phyloP scores from a whole-genome alignment of 1,284 basidiomycete species.

The Cryptococcus maquisensis region DNA sequence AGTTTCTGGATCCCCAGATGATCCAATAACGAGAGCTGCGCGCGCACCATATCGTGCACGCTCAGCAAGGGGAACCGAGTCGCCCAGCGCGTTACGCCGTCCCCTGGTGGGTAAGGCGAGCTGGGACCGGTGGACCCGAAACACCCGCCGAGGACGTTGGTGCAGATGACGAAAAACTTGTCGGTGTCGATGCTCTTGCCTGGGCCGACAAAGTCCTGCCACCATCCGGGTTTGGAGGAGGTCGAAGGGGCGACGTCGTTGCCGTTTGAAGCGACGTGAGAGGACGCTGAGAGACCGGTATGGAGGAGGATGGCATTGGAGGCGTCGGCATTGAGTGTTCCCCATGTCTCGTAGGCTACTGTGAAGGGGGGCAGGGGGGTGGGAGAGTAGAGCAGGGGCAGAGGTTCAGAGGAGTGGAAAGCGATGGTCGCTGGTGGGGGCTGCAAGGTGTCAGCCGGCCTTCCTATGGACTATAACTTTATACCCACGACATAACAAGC shows the following conservation, averaged over 20 bases:
- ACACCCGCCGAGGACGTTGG: slow-evolving; percentile 95
- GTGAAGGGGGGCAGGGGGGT: slow-evolving; percentile 61
- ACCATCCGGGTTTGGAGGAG: slow-evolving; percentile 68
- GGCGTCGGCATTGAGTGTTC: slow-evolving; percentile 66
- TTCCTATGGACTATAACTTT: not conserved
- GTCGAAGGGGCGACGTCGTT: slow-evolving; percentile 64
- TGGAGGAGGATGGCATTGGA: slow-evolving; percentile 96
- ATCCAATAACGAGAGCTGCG: slow-evolving; percentile 84
- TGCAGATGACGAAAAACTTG: slow-evolving; percentile 90
- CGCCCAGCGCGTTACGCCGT: slow-evolving; percentile 69
- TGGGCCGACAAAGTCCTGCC: slow-evolving; percentile 97
- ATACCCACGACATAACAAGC: slow-evolving; percentile 48
- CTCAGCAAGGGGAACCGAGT: slow-evolving; percentile 88
- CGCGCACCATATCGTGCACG: slow-evolving; percentile 92
- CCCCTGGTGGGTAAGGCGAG: slow-evolving; percentile 54
- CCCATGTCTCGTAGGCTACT: slow-evolving; percentile 98
- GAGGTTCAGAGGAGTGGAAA: slow-evolving; percentile 61
- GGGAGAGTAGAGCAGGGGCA: slow-evolving; percentile 71
- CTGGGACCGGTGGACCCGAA: slow-evolving; percentile 95
- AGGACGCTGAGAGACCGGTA: slow-evolving; percentile 91
- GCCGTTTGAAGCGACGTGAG: slow-evolving; percentile 82
- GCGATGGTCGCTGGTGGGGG: slow-evolving; percentile 46
- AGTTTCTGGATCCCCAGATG: slow-evolving; percentile 76
- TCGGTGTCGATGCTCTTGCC: slow-evolving; percentile 90
- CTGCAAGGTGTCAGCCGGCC: slow-evolving; percentile 11